Evolutionary conservation across 768 basidiomycete genomes (phyloP).

Genomic region (Rhizopogon vinicolor): DNA sequence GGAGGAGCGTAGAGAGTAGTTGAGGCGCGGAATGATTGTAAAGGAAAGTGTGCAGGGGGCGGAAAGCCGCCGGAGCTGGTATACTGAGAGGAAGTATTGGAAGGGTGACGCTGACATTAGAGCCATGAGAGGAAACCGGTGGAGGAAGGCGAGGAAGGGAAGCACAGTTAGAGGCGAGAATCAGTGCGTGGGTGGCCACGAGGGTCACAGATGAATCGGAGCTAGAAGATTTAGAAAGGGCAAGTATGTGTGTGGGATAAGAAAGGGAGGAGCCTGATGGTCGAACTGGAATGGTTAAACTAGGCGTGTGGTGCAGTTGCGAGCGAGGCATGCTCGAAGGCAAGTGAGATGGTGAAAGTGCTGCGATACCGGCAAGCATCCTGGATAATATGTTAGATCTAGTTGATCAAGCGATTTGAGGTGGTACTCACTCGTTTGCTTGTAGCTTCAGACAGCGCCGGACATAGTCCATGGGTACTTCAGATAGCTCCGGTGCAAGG

Average conservation of each 20-base stretch:
- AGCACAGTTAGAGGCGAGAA: slow-evolving; percentile 67
- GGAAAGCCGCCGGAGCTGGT: slow-evolving; percentile 59
- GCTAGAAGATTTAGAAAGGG: slow-evolving; percentile 29
- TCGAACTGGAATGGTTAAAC: slow-evolving; percentile 27
- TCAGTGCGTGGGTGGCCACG: slow-evolving; percentile 64
- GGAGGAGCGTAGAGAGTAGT: slow-evolving; percentile 47
- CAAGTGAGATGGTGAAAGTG: slow-evolving; percentile 45
- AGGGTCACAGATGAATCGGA: slow-evolving; percentile 36
- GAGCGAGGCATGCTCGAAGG: slow-evolving; percentile 24
- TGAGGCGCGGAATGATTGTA: slow-evolving; percentile 54
- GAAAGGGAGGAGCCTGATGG: slow-evolving; percentile 16
- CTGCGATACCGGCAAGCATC: slow-evolving; percentile 37
- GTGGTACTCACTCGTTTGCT: slow-evolving; percentile 37
- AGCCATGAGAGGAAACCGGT: slow-evolving; percentile 26
- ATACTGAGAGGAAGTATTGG: slow-evolving; percentile 63
- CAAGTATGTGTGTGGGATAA: slow-evolving; percentile 52
- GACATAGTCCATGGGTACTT: slow-evolving; percentile 61
- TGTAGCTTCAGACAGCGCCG: slow-evolving; percentile 43
- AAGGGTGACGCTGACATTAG: slow-evolving; percentile 34
- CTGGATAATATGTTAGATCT: slow-evolving; percentile 32
- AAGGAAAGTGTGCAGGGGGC: slow-evolving; percentile 55
- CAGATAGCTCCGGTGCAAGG: slow-evolving; percentile 45
- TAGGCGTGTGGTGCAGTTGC: slow-evolving; percentile 27
- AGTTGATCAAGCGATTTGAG: slow-evolving; percentile 4
- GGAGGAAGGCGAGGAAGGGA: slow-evolving; percentile 53